phyloP scores from a whole-genome alignment of 2,329 filamentous ascomycete genomes.

The Colletotrichum sojae region DNA sequence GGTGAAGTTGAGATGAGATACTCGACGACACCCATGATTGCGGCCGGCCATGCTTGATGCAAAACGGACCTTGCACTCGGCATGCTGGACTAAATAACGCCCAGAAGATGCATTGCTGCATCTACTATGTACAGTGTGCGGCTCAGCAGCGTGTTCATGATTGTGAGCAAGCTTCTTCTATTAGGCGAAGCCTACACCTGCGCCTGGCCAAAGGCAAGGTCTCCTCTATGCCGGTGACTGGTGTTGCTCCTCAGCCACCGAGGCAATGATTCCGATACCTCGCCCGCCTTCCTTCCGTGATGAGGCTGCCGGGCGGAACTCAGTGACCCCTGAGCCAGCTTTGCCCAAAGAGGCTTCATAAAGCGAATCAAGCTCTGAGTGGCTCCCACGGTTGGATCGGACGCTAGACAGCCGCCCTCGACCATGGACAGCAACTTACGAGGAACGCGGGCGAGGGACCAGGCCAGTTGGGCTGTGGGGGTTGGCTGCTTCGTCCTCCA shows the following conservation, averaged over 20 bases:
- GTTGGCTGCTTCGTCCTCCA: slow-evolving; percentile 26
- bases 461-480: slow-evolving; percentile 14
- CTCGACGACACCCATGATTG: too few species aligned
- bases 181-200: too few species aligned
- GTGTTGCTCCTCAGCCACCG: slow-evolving; percentile 3
- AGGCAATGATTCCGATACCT: slow-evolving; percentile 3
- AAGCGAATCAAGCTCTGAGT: slow-evolving; percentile 41
- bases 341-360: slow-evolving; percentile 40
- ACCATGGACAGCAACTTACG: slow-evolving; percentile 24
- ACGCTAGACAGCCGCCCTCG: slow-evolving; percentile 36
- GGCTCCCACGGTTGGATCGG: slow-evolving; percentile 36
- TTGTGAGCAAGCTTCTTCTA: too few species aligned
- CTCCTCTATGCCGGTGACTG: too few species aligned
- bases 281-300: neutral
- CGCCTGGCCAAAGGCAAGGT: too few species aligned
- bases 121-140: too few species aligned
- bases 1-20: too few species aligned
- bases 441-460: slow-evolving; percentile 24
- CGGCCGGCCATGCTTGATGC: too few species aligned
- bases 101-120: too few species aligned
- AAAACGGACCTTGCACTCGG: too few species aligned
- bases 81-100: too few species aligned
- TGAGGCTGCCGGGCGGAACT: slow-evolving; percentile 30
- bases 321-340: slow-evolving; percentile 13
- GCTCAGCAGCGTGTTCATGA: too few species aligned